A percentile compares a stretch with the other conserved stretches of the same genome.
Conservation (phyloP, 129 eudicot genomes). For the Oenanthe sinensis region DNA sequence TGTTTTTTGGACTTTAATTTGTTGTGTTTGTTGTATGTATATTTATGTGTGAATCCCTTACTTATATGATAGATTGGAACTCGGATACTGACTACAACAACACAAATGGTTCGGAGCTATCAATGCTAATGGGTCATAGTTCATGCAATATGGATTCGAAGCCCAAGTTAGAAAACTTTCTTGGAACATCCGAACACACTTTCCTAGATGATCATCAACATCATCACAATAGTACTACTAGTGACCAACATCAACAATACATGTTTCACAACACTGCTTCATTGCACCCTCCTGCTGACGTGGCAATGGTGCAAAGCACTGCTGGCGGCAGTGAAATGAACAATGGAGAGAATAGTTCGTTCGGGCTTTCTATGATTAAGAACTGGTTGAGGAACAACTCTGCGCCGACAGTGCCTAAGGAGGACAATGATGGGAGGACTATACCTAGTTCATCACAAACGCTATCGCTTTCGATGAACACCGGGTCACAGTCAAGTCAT, state of each 20-base stretch:
- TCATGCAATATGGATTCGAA: constrained; percentile 32
- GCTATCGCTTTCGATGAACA: constrained; percentile 75
- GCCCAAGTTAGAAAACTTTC: constrained; percentile 83
- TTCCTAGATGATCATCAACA: background rate
- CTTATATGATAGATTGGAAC: constrained; percentile 47
- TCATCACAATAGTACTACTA: background rate
- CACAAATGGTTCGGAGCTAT: constrained; percentile 22
- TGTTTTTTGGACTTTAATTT: background rate
- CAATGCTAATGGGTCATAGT: constrained; percentile 36
- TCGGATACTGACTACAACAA: constrained; percentile 15
- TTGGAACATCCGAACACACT: constrained; percentile 30
- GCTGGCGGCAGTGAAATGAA: constrained; percentile 5
- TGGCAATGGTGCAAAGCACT: constrained; percentile 14
- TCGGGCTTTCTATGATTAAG: constrained; percentile 89
- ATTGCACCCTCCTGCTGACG: background rate
- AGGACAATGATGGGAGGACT: constrained; percentile 17
- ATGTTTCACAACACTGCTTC: background rate
- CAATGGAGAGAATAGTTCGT: constrained; percentile 9
- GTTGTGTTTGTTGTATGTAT: background rate
- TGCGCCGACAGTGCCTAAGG: constrained; percentile 6
- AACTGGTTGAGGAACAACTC: constrained; percentile 79
- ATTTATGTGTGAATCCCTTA: background rate
- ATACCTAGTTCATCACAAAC: constrained; percentile 22
- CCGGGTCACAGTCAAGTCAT: constrained; percentile 27
- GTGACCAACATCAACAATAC: background rate